phyloP scores from a whole-genome alignment of 139 green algal genomes.

The Chlorella sp. region DNA sequence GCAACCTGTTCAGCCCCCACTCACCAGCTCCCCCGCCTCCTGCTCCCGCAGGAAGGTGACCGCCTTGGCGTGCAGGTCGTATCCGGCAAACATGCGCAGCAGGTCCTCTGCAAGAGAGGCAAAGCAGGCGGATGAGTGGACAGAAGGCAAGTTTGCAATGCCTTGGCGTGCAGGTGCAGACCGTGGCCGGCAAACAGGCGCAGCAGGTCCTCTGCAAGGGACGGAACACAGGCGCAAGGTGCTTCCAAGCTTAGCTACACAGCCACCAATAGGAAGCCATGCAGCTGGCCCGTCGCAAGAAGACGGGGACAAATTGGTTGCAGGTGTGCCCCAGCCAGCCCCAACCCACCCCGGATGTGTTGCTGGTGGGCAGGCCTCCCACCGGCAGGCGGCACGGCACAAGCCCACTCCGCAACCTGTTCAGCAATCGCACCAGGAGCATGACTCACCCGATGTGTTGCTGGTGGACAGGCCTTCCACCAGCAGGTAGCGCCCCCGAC shows the following conservation, averaged over 20 bases:
- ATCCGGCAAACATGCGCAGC: constrained; percentile 34
- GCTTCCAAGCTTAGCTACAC: neutral
- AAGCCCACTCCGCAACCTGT: no score
- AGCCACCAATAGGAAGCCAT: neutral
- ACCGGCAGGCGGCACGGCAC: neutral
- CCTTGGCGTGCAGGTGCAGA: constrained; percentile 21
- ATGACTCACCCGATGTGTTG: neutral
- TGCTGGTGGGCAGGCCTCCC: neutral
- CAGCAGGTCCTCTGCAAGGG: constrained; percentile 26
- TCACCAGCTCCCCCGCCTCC: neutral
- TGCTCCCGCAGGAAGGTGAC: constrained; percentile 18
- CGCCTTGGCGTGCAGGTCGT: constrained; percentile 26
- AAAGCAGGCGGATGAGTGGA: neutral
- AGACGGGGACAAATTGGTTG: no score
- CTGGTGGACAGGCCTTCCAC: neutral
- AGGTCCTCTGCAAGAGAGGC: constrained; percentile 25
- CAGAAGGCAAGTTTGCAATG: neutral
- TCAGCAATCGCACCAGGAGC: neutral
- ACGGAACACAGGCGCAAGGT: no score
- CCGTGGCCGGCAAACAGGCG: constrained; percentile 32
- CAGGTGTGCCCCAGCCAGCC: neutral
- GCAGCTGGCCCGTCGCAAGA: no score
- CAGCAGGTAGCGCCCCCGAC: constrained; percentile 21
- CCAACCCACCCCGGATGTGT: neutral
- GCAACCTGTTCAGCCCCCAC: no score